A percentile compares a stretch with the other conserved stretches of the same genome.
phyloP scores from a whole-genome alignment of 768 basidiomycete genomes.

The Pleurotus tuber-regium region DNA sequence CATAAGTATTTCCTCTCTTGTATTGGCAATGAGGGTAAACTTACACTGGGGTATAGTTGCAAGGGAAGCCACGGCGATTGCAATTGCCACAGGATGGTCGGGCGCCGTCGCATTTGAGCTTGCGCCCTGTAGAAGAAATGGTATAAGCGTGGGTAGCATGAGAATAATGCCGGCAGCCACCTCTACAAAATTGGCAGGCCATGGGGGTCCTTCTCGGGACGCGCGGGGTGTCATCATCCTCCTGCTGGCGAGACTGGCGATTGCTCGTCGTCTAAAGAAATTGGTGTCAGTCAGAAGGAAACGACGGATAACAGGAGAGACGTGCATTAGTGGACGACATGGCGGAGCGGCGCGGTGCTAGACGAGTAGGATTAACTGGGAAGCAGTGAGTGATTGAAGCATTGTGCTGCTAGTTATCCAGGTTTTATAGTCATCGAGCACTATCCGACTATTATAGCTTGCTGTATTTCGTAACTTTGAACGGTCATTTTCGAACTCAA shows the following conservation, averaged over 20 bases:
- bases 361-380: background rate
- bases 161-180: conserved; percentile 29
- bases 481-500: background rate
- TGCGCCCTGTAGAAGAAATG: conserved; percentile 50
- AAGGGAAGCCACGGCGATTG: conserved; percentile 54
- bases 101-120: conserved; percentile 70
- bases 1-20: too few relatives aligned
- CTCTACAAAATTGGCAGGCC: conserved; percentile 75
- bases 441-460: background rate
- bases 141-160: conserved; percentile 1
- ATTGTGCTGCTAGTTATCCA: background rate
- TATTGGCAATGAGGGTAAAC: conserved; percentile 21
- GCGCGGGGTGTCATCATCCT: conserved; percentile 14
- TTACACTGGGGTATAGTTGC: conserved; percentile 66
- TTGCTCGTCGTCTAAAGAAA: background rate
- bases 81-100: conserved; percentile 68
- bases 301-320: background rate
- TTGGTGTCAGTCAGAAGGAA: background rate
- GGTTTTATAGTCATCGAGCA: background rate
- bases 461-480: background rate
- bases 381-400: background rate
- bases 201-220: conserved; percentile 53
- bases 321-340: conserved; percentile 5
- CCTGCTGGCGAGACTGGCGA: conserved; percentile 5
- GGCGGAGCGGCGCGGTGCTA: background rate